Evolutionary conservation across 208 protist genomes (phyloP).

Genomic region (Vickermania spadyakhi): DNA sequence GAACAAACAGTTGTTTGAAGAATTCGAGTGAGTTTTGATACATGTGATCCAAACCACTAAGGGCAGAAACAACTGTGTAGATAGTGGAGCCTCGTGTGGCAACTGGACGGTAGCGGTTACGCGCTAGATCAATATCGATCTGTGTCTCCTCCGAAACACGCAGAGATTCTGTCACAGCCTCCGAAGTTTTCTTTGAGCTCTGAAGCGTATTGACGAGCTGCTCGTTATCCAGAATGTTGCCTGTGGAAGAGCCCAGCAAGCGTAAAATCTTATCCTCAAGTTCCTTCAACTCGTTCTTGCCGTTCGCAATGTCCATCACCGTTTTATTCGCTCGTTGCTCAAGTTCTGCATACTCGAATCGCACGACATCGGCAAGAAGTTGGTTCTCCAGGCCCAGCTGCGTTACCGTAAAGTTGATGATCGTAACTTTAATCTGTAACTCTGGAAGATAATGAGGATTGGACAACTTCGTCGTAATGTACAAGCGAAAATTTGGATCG

Average conservation of each 20-base stretch:
- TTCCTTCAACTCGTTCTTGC: conserved; percentile 92
- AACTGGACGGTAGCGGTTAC: conserved; percentile 90
- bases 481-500: conserved; percentile 91
- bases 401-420: conserved; percentile 95
- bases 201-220: conserved; percentile 93
- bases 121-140: conserved; percentile 89
- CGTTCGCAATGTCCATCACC: conserved; percentile 91
- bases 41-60: conserved; percentile 90
- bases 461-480: conserved; percentile 93
- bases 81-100: conserved; percentile 91
- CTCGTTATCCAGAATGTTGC: conserved; percentile 96
- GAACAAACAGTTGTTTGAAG: conserved; percentile 88
- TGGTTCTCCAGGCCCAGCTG: conserved; percentile 89
- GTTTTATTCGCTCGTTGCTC: conserved; percentile 88
- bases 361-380: conserved; percentile 89
- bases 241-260: conserved; percentile 86
- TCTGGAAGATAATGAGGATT: conserved; percentile 96
- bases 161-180: conserved; percentile 86
- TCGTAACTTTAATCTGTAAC: conserved; percentile 90
- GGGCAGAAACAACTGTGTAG: conserved; percentile 92
- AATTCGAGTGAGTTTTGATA: conserved; percentile 92
- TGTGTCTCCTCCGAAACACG: conserved; percentile 90
- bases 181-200: conserved; percentile 87
- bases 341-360: conserved; percentile 88
- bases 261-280: conserved; percentile 92